Evolutionary conservation across 1,284 basidiomycete genomes (phyloP).

Genomic region (Trametes hirsuta): DNA sequence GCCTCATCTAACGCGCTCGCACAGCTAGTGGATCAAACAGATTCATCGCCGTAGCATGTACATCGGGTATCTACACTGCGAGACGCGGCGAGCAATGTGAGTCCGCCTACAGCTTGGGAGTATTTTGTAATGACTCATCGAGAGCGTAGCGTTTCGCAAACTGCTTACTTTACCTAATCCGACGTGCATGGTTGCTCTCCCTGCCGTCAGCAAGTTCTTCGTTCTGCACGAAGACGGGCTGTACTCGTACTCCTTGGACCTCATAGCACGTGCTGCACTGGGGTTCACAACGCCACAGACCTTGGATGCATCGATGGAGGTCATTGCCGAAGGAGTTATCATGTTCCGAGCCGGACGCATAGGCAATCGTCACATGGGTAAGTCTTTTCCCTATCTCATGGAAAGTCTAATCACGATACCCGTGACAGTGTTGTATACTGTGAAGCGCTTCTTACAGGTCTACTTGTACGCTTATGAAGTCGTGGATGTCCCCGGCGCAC

Average conservation of each 20-base stretch:
- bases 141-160: conserved; percentile 53
- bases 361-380: conserved; percentile 56
- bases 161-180: conserved; percentile 54
- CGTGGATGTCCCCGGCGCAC: conserved; percentile 37
- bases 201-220: conserved; percentile 66
- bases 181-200: conserved; percentile 57
- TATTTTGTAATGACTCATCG: neutral
- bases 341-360: conserved; percentile 62
- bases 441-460: conserved; percentile 61
- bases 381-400: conserved; percentile 15
- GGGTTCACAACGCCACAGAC: conserved; percentile 48
- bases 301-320: conserved; percentile 60
- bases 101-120: conserved; percentile 27
- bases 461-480: conserved; percentile 53
- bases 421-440: conserved; percentile 65
- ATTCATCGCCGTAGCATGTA: conserved; percentile 64
- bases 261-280: conserved; percentile 59
- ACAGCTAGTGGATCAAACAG: conserved; percentile 51
- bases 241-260: conserved; percentile 69
- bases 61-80: conserved; percentile 68
- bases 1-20: conserved; percentile 9
- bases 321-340: conserved; percentile 55
- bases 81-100: conserved; percentile 51
- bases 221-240: conserved; percentile 63
- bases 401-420: neutral